Percentiles rank a stretch among this genome's conserved stretches.
phyloP scores from a whole-genome alignment of 345 rosid genomes.

The Trapa incisa region DNA sequence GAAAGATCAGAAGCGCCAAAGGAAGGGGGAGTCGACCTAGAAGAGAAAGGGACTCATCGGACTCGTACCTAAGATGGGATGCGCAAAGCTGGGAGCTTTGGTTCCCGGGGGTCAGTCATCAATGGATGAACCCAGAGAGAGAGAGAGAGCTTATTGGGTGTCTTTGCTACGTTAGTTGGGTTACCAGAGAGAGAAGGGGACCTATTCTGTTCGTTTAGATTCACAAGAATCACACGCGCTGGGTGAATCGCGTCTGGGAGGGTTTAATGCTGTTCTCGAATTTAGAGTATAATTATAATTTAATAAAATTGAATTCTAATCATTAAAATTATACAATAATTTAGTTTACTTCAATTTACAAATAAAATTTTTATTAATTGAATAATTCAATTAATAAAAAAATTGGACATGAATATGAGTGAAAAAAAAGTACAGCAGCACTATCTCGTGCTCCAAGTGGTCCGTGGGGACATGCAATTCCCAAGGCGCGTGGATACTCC shows the following conservation, averaged over 20 bases:
- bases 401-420: no score
- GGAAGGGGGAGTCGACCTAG: background rate
- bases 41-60: background rate
- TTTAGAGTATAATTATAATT: background rate
- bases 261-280: background rate
- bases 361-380: no score
- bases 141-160: background rate
- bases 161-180: background rate
- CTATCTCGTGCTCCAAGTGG: slow-evolving; percentile 4
- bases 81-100: slow-evolving; percentile 26
- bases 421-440: background rate
- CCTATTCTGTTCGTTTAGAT: slow-evolving; percentile 2
- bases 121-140: slow-evolving; percentile 8
- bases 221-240: slow-evolving; percentile 4
- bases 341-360: no score
- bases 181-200: background rate
- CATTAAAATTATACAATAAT: no score
- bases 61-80: background rate
- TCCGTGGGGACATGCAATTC: background rate
- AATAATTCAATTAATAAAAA: no score
- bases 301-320: no score
- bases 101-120: slow-evolving; percentile 13
- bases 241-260: background rate
- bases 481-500: background rate
- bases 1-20: slow-evolving; percentile 2